Percentiles rank a stretch among this genome's conserved stretches.
These are phyloP conservation scores for Aspergillus egyptiacus DNA, from an alignment of 495 filamentous ascomycete genomes.

Conservation along the genomic window DNA sequence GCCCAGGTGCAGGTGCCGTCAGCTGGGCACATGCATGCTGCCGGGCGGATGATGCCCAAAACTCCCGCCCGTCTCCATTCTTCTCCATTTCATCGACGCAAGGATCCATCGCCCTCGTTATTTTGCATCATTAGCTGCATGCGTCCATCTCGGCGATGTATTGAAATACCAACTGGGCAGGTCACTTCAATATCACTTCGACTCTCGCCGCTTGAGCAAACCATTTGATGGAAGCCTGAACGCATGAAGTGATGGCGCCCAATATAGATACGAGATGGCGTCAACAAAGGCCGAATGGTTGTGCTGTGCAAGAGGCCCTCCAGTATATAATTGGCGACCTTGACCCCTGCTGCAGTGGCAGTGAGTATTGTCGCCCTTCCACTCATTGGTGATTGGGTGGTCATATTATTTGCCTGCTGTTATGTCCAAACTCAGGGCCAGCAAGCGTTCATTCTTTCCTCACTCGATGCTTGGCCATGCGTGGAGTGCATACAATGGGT, in stretches of 20 bases:
- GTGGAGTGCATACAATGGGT: conserved; percentile 9
- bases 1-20: too few species aligned
- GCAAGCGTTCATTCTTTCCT: background rate
- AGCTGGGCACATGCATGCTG: too few species aligned
- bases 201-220: background rate
- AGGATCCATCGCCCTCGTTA: background rate
- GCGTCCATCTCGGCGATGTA: conserved; percentile 4
- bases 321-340: conserved; percentile 5
- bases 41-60: too few species aligned
- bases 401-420: background rate
- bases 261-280: conserved; percentile 11
- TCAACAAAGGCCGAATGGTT: conserved; percentile 10
- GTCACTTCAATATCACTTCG: conserved; percentile 11
- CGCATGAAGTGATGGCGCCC: conserved; percentile 11
- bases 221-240: conserved; percentile 7
- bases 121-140: background rate
- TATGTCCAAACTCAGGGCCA: conserved; percentile 6
- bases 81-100: background rate
- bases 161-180: conserved; percentile 6
- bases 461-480: background rate
- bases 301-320: background rate
- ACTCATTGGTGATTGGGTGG: conserved; percentile 1
- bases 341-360: background rate
- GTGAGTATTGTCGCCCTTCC: background rate
- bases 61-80: too few species aligned